Evolutionary conservation across 331 rosid species (phyloP), one percentile per base, ranked within the genome.

Genomic region (Malus hybrid): DNA sequence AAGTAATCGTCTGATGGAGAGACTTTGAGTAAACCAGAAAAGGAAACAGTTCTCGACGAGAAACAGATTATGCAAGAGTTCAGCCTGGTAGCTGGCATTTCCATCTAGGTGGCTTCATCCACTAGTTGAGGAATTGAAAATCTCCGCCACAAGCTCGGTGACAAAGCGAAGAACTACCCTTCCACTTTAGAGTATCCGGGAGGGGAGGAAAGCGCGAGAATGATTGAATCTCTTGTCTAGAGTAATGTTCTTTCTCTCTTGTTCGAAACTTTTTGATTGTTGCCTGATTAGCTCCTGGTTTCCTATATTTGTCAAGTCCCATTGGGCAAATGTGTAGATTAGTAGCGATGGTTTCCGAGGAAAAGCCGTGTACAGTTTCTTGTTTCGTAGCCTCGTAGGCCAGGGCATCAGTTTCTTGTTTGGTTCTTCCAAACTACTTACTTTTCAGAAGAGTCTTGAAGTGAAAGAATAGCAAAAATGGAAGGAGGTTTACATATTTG

Each of bases 291-390:
- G 67, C 55, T 72, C 72, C 34, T 32, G 46, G 20, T 22, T 31
- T 7, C 29, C 22, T 67, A 6, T 60, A 39, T 59, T 66, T 10
- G 29, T 15, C 16, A 20, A 62, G 22, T 63, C 68, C 69, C 70
- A 18, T 31, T 65, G 24, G 74, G 77, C 76, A 65, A 72, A 39
- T 78, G 87, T 81, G 76, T 74, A 83, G 81, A 71, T 65, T 65
- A 70, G 29, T 71, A 63, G 44, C 54, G 14, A 67, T 59, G 71
- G 75, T 72, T 69, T 80, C 46, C 32, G 78, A 65, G 79, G 82
- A 75, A 61, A 64, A 55, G 55, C 74, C 52, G 27, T 57, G 82
- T 80, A 76, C 60, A 78, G 74, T 57, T 67, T 55, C 54, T 27
- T 27, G 56, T 63, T 80, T 39, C 12, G 46, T 39, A 39, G 46